phyloP scores from a whole-genome alignment of 345 rosid species.

The Leavenworthia alabamica region DNA sequence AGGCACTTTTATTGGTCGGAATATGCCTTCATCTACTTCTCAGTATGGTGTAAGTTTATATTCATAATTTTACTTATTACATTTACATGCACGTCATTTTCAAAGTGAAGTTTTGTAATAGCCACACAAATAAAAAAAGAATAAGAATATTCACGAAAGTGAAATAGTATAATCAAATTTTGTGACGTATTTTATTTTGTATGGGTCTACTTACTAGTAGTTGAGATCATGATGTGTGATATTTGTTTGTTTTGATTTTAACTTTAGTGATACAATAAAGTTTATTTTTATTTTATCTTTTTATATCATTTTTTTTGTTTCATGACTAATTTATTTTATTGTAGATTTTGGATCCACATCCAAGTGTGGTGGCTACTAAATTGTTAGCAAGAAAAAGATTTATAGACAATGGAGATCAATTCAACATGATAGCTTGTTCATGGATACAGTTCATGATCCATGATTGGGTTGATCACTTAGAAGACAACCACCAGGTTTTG shows the following conservation, averaged over 20 bases:
- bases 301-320: neutral
- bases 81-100: neutral
- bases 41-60: slow-evolving; percentile 38
- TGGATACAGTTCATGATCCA: slow-evolving; percentile 90
- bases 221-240: slow-evolving; percentile 10
- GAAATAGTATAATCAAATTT: neutral
- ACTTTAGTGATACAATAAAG: neutral
- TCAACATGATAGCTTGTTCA: slow-evolving; percentile 69
- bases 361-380: slow-evolving; percentile 56
- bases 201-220: neutral
- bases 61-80: neutral
- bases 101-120: neutral
- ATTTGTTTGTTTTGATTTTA: neutral
- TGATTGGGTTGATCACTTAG: slow-evolving; percentile 83
- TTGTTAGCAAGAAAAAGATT: slow-evolving; percentile 49
- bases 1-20: slow-evolving; percentile 58
- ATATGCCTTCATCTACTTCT: slow-evolving; percentile 54
- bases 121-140: neutral
- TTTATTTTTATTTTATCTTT: neutral
- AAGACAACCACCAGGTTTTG: slow-evolving; percentile 57
- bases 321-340: neutral
- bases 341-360: slow-evolving; percentile 69
- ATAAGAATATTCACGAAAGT: neutral
- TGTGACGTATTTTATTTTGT: neutral
- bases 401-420: slow-evolving; percentile 55